Conservation (phyloP, 1,284 basidiomycete genomes). For the Porogramme epimiltina region DNA sequence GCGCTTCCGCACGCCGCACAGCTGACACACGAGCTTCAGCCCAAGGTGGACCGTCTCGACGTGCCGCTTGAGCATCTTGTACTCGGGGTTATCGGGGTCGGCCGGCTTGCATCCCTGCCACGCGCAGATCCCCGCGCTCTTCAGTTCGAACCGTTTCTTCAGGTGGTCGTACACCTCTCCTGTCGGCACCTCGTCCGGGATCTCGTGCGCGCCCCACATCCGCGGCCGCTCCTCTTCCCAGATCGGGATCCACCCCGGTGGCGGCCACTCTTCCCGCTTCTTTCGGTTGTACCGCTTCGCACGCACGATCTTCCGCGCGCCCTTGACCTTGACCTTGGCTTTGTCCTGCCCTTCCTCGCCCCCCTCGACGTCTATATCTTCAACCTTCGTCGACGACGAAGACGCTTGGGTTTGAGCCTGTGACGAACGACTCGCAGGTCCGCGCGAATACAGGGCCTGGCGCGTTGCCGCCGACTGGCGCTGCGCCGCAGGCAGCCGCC, state of each 20-base stretch:
- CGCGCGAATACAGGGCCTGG: background rate
- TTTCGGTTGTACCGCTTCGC: constrained; percentile 16
- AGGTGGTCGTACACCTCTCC: constrained; percentile 13
- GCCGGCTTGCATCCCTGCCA: constrained; percentile 14
- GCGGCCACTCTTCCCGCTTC: constrained; percentile 9
- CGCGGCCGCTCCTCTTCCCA: constrained; percentile 16
- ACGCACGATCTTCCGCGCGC: constrained; percentile 9
- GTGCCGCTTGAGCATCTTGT: constrained; percentile 18
- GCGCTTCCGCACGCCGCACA: constrained; percentile 10
- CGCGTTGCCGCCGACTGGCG: background rate
- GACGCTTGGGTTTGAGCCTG: constrained; percentile 12
- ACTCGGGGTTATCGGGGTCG: constrained; percentile 2
- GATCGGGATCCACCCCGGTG: constrained; percentile 10
- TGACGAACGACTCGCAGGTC: background rate
- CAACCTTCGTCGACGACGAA: constrained; percentile 6
- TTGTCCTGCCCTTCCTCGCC: background rate
- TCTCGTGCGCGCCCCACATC: constrained; percentile 7
- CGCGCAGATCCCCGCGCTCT: background rate
- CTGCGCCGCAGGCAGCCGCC: background rate
- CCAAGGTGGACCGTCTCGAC: constrained; percentile 15
- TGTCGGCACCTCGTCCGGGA: constrained; percentile 12
- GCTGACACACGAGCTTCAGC: constrained; percentile 6
- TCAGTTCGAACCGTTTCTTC: constrained; percentile 3
- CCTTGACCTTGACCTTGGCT: background rate
- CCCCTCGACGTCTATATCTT: constrained; percentile 5